phyloP scores from a whole-genome alignment of 352 stramenopile genomes.

The Porosira glacialis region DNA sequence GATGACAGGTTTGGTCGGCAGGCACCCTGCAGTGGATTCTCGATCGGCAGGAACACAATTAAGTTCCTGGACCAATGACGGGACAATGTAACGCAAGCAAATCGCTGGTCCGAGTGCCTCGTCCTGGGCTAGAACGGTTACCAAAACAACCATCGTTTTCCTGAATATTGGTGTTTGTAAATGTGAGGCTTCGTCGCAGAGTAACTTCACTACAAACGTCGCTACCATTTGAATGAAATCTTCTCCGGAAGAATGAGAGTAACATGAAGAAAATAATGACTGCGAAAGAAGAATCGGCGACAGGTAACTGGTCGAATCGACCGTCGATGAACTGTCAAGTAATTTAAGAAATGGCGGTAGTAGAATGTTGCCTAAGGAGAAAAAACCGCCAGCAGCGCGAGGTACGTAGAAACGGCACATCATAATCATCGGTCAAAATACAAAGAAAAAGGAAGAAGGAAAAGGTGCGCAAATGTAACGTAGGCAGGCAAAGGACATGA shows the following conservation, averaged over 20 bases:
- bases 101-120: slow-evolving; percentile 24
- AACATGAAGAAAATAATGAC: slow-evolving; percentile 14
- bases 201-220: slow-evolving; percentile 17
- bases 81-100: slow-evolving; percentile 31
- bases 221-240: slow-evolving; percentile 14
- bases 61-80: slow-evolving; percentile 18
- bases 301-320: slow-evolving; percentile 17
- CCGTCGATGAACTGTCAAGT: not conserved
- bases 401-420: too few relatives aligned
- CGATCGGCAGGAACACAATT: too few relatives aligned
- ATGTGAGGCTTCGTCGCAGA: slow-evolving; percentile 5
- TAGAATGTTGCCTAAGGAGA: slow-evolving; percentile 7
- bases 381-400: too few relatives aligned
- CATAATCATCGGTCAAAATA: too few relatives aligned
- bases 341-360: slow-evolving; percentile 4
- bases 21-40: too few relatives aligned
- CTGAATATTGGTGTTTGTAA: not conserved
- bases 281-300: slow-evolving; percentile 18
- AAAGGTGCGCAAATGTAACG: too few relatives aligned
- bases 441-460: too few relatives aligned
- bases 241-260: slow-evolving; percentile 12
- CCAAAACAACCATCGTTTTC: slow-evolving; percentile 21
- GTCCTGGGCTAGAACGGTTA: slow-evolving; percentile 19
- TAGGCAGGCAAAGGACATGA: not conserved
- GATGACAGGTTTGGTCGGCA: slow-evolving; percentile 21